Evolutionary conservation across 2,329 filamentous ascomycete species (phyloP), one percentile per base, ranked within the genome.

Genomic region (Arthrobotrys pseudoclavata): DNA sequence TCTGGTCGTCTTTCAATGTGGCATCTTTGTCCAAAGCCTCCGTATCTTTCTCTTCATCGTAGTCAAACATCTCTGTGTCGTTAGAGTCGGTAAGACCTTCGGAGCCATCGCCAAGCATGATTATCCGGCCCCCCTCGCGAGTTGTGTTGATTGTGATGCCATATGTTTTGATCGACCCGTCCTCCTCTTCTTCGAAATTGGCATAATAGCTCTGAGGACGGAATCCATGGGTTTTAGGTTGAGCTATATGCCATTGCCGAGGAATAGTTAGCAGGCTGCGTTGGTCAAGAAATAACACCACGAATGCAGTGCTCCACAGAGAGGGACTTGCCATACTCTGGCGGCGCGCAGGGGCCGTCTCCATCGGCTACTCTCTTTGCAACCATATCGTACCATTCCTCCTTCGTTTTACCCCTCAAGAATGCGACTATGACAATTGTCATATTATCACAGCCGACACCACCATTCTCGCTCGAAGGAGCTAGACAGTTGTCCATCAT

Each of bases 401-500:
- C 94, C 88, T 97, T 96, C 82, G 90, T 92, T 87, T 92, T 94
- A 84, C 95, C 96, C 24, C 79, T 70, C 81, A 99, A 88, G 83
- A 99, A 90, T 81, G 91, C 96, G 83, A 99, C 86, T 80, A 99
- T 88, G 81, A 91, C 87, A 92, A 99, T 98, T 81, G 96, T 99
- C 96, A 99, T 99, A 87, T 99, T 99, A 87, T 99, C 96, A 84
- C 96, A 99, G 79, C 96, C 96, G 79, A 99, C 95, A 79, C 96
- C 96, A 69, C 96, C 96, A 34, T 95, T 97, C 86, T 99, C 96
- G 81, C 94, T 97, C 88, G 97, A 98, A 79, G 94, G 97, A 47
- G 96, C 94, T 80, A 99, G 88, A 84, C 96, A 99, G 86, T 98
- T 99, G 87, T 99, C 95, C 96, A 99, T 99, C 93, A 99, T 97